phyloP scores from a whole-genome alignment of 257 asterid species.

The Nicotiana knightiana region DNA sequence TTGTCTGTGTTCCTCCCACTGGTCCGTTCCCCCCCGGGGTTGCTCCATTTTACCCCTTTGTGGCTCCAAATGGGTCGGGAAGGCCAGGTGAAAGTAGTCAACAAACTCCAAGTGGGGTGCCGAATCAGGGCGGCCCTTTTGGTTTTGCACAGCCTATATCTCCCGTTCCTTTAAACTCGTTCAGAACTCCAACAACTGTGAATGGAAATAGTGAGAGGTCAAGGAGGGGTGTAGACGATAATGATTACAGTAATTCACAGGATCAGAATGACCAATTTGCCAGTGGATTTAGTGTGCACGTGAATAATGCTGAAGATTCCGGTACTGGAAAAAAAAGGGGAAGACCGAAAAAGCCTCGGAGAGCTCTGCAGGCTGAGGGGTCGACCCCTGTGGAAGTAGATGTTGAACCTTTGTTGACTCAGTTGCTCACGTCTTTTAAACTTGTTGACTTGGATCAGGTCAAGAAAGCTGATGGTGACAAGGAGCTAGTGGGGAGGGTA shows the following conservation, averaged over 20 bases:
- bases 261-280: conserved; percentile 23
- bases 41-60: conserved; percentile 78
- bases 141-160: conserved; percentile 33
- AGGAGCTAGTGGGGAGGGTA: conserved; percentile 37
- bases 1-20: conserved; percentile 75
- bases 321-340: conserved; percentile 43
- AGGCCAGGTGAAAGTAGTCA: conserved; percentile 1
- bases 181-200: conserved; percentile 49
- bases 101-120: conserved; percentile 17
- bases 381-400: conserved; percentile 31
- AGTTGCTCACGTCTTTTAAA: conserved; percentile 32
- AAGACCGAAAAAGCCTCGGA: conserved; percentile 33
- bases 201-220: conserved; percentile 40
- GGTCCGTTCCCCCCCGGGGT: conserved; percentile 92
- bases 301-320: conserved; percentile 28
- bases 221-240: conserved; percentile 41
- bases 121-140: conserved; percentile 27
- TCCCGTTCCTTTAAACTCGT: conserved; percentile 64
- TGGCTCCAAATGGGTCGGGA: conserved; percentile 7
- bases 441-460: conserved; percentile 44
- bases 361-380: conserved; percentile 4
- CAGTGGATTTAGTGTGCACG: conserved; percentile 17
- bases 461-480: conserved; percentile 53
- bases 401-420: conserved; percentile 22
- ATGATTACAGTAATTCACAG: conserved; percentile 41